Conservation (phyloP, 2,329 filamentous ascomycete genomes). For the Shiraia bambusicola region DNA sequence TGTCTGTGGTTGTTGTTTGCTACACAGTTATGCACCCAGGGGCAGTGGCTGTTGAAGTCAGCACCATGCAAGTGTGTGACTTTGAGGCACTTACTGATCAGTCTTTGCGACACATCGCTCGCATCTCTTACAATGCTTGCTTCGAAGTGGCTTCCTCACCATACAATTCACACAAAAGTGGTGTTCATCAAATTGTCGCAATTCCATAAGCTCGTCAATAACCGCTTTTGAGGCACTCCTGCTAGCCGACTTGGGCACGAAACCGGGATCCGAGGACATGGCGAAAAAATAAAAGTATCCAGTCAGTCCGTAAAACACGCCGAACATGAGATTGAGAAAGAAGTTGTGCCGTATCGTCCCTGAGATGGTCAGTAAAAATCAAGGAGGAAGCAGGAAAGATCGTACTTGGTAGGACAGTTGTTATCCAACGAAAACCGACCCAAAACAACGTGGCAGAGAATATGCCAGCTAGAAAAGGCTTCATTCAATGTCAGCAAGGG, state of each 20-base stretch:
- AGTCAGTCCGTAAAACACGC: conserved; percentile 63
- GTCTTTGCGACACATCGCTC: conserved; percentile 92
- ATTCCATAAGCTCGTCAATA: conserved; percentile 80
- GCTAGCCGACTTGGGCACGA: conserved; percentile 85
- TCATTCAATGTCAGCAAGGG: conserved; percentile 10
- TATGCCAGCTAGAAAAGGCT: conserved; percentile 92
- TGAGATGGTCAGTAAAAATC: conserved; percentile 45
- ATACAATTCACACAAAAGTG: conserved; percentile 96
- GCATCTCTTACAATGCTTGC: conserved; percentile 93
- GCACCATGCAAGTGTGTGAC: conserved; percentile 1
- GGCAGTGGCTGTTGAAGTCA: conserved; percentile 72
- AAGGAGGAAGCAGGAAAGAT: conserved; percentile 1
- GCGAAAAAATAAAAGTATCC: conserved; percentile 83
- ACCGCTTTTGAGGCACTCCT: conserved; percentile 85
- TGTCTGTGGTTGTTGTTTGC: conserved; percentile 95
- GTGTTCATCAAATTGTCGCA: conserved; percentile 89
- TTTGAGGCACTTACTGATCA: conserved; percentile 72
- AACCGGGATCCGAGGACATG: conserved; percentile 89
- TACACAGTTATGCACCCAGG: conserved; percentile 96
- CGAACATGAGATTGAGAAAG: conserved; percentile 78
- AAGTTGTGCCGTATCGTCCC: conserved; percentile 66
- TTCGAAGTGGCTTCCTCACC: conserved; percentile 87
- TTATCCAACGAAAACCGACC: conserved; percentile 74
- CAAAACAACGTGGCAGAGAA: conserved; percentile 86
- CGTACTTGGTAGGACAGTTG: conserved; percentile 71